These are phyloP conservation scores for Diaporthe sp. DNA, from an alignment of 2,329 filamentous ascomycete species.

Conservation along the genomic window DNA sequence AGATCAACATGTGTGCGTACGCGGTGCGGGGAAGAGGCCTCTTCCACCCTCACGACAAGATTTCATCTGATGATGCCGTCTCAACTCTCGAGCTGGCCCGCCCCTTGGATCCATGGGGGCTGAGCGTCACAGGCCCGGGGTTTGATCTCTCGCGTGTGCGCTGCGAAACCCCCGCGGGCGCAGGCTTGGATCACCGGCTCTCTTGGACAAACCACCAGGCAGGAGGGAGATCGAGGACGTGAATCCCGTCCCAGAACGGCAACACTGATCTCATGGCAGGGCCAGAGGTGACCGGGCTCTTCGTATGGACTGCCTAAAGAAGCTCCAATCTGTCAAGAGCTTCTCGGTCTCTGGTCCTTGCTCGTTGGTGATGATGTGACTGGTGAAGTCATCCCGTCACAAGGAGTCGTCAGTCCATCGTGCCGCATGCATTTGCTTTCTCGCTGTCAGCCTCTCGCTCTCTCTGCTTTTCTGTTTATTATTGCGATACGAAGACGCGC, in stretches of 20 bases:
- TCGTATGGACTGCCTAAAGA: conserved; percentile 5
- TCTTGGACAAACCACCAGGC: neutral
- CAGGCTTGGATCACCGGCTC: neutral
- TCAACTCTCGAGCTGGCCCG: conserved; percentile 13
- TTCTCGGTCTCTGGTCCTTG: neutral
- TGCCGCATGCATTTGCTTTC: neutral
- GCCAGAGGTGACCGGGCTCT: neutral
- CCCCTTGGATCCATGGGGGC: conserved; percentile 14
- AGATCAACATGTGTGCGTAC: neutral
- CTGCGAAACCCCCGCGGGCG: neutral
- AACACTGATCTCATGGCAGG: conserved; percentile 2
- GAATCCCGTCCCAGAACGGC: conserved; percentile 4
- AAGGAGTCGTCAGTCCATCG: neutral
- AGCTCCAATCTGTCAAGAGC: neutral
- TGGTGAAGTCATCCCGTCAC: neutral
- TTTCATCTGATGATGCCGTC: conserved; percentile 24
- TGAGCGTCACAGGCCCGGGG: conserved; percentile 26
- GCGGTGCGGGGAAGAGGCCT: conserved; percentile 13
- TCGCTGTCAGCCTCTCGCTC: no score
- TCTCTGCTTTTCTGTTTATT: neutral
- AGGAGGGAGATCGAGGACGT: neutral
- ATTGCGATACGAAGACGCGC: conserved; percentile 15
- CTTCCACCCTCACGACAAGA: neutral
- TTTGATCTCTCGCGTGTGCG: neutral
- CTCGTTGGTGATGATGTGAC: neutral